These are phyloP conservation scores for Tremella mesenterica DNA, from an alignment of 768 basidiomycete genomes.

Conservation along the genomic window DNA sequence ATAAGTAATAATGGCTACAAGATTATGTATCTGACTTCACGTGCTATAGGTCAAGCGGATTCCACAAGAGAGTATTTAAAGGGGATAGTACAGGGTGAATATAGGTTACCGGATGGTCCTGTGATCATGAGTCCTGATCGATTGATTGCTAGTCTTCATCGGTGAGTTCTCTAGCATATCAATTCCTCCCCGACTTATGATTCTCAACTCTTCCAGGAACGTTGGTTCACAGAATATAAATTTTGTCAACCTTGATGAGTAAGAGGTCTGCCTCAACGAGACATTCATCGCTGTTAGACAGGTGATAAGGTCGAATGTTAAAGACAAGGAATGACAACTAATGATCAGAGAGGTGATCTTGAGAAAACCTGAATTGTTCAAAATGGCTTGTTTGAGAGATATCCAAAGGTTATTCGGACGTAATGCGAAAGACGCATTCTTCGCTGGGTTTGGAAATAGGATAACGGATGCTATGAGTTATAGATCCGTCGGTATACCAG, in stretches of 20 bases:
- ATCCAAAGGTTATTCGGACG: conserved; percentile 78
- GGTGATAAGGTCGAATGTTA: too few species aligned
- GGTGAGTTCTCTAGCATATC: conserved; percentile 54
- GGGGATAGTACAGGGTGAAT: conserved; percentile 89
- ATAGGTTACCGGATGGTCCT: conserved; percentile 92
- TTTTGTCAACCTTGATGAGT: too few species aligned
- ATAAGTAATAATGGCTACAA: conserved; percentile 93
- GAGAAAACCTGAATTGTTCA: conserved; percentile 99
- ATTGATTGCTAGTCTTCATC: conserved; percentile 83
- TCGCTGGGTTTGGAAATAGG: conserved; percentile 94
- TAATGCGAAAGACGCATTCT: conserved; percentile 63
- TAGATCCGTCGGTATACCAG: conserved; percentile 86
- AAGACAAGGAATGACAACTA: too few species aligned
- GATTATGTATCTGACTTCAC: conserved; percentile 92
- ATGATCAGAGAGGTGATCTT: conserved; percentile 94
- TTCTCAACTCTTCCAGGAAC: too few species aligned
- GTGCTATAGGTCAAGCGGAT: conserved; percentile 96
- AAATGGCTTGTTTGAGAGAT: conserved; percentile 96
- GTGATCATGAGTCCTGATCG: conserved; percentile 99
- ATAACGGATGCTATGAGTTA: conserved; percentile 99
- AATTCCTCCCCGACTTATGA: neutral
- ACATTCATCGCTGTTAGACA: too few species aligned
- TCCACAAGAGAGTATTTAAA: conserved; percentile 89
- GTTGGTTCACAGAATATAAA: too few species aligned
- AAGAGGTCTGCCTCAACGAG: too few species aligned